Base-by-base conservation (phyloP, 2,329 filamentous ascomycete species). In the Colletotrichum eleusines region DNA sequence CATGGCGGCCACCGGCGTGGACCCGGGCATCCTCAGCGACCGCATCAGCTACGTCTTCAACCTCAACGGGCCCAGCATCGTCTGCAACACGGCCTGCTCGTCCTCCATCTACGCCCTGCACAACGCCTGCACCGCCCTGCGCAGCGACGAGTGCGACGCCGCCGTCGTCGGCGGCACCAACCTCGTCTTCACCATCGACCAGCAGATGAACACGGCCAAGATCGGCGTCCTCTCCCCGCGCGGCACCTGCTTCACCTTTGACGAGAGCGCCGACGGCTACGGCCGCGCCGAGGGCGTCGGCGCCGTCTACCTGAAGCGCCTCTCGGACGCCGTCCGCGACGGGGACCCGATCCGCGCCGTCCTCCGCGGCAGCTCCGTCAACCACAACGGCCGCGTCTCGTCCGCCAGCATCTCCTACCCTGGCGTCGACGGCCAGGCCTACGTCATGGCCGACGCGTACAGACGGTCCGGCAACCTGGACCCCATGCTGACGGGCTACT, bases 381-480 rank as follows among this genome's bases (percentile, higher is more conserved):
- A 35, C 33, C 5, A 35, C 33, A 35, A 35, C 33, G 33, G 33
- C 5, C 5, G 9, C 2, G 33, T 35, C 5, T 11, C 33, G 2
- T 7, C 5, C 5, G 33, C 9, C 5, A 11, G 33, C 33, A 48
- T 48, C 46, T 26, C 18, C n/a, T 26, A 20, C 26, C 48, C n/a
- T 31, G 18, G 7, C 48, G 11, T 7, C 26, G n/a, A 51, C 48
- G 26, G 48, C 14, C 12, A 51, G 48, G 48, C 8, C 5, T 11
- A 51, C 9, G 23, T n/a, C 48, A 28, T 28, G 48, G 46, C 46
- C 44, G 31, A 48, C 18, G 46, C 46, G 6, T 48, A 48, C 46
- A 26, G 26, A 9, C 46, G 46, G 9, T 7, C 5, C n/a, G 46
- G 16, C 9, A 48, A 84, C 9, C n/a, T 48, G 8, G 18, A 48